Percentiles rank a stretch among this genome's conserved stretches.
Evolutionary conservation across 129 eudicot genomes (phyloP).

Genomic region (Glebionis coronaria): DNA sequence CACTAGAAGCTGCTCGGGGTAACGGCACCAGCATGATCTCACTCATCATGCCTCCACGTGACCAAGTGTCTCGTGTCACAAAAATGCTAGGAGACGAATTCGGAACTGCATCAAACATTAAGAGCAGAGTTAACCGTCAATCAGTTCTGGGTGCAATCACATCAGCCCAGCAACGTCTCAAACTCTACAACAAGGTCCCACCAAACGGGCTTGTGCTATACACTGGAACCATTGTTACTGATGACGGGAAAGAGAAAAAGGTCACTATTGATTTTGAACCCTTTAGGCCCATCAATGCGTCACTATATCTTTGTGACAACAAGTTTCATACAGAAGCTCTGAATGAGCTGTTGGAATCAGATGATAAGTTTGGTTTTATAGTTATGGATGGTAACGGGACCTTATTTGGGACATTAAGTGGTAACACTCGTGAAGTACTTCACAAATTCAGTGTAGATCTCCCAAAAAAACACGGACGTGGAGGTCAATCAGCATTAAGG

Average conservation of each 20-base stretch:
- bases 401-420: constrained; percentile 38
- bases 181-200: constrained; percentile 41
- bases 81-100: constrained; percentile 44
- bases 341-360: constrained; percentile 36
- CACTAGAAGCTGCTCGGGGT: constrained; percentile 40
- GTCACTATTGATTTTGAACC: constrained; percentile 41
- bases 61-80: constrained; percentile 39
- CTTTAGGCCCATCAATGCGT: constrained; percentile 35
- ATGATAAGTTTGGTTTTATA: constrained; percentile 38
- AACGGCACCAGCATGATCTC: constrained; percentile 46
- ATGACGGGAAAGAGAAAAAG: constrained; percentile 40
- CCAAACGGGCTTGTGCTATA: constrained; percentile 44
- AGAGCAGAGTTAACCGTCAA: constrained; percentile 41
- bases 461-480: constrained; percentile 40
- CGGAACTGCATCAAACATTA: constrained; percentile 43
- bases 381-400: constrained; percentile 43
- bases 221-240: constrained; percentile 41
- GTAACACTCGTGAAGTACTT: constrained; percentile 39
- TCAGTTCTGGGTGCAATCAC: constrained; percentile 42
- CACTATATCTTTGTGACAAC: constrained; percentile 37
- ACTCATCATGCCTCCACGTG: constrained; percentile 47
- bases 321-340: constrained; percentile 41
- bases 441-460: constrained; percentile 40
- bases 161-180: constrained; percentile 40
- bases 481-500: constrained; percentile 39